phyloP scores from a whole-genome alignment of 768 basidiomycete genomes.

The Boletus tomentosulus region DNA sequence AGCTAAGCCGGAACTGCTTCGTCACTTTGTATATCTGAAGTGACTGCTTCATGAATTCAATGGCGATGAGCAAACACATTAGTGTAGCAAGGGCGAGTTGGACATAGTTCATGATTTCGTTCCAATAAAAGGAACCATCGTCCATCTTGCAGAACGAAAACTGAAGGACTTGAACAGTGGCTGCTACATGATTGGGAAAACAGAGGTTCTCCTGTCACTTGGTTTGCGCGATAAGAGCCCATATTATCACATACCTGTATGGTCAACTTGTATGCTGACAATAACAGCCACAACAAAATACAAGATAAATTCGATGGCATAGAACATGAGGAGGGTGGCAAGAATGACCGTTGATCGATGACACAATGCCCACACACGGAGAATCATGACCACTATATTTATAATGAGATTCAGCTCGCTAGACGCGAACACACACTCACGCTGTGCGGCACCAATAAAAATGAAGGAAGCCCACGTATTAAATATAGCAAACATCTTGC shows the following conservation, averaged over 20 bases:
- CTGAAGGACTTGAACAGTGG: neutral
- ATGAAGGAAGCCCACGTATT: neutral
- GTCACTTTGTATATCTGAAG: neutral
- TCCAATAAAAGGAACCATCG: neutral
- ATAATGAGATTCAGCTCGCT: neutral
- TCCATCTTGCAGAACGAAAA: neutral
- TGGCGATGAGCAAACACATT: neutral
- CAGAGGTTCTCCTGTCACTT: neutral
- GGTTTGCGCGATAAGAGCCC: too few relatives aligned
- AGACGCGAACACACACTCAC: neutral
- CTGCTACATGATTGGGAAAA: neutral
- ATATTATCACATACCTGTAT: neutral
- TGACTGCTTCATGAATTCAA: neutral
- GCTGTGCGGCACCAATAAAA: neutral
- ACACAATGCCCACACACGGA: conserved; percentile 1
- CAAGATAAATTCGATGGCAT: neutral
- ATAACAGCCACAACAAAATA: neutral
- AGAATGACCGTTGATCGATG: neutral
- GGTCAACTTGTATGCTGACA: neutral
- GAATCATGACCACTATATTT: neutral
- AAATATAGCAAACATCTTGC: neutral
- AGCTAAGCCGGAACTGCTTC: neutral
- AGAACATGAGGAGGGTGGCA: neutral
- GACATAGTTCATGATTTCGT: neutral
- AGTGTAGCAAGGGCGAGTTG: neutral